Base-by-base conservation (phyloP, 352 stramenopile species). In the Globisporangium rhizosaccharum region DNA sequence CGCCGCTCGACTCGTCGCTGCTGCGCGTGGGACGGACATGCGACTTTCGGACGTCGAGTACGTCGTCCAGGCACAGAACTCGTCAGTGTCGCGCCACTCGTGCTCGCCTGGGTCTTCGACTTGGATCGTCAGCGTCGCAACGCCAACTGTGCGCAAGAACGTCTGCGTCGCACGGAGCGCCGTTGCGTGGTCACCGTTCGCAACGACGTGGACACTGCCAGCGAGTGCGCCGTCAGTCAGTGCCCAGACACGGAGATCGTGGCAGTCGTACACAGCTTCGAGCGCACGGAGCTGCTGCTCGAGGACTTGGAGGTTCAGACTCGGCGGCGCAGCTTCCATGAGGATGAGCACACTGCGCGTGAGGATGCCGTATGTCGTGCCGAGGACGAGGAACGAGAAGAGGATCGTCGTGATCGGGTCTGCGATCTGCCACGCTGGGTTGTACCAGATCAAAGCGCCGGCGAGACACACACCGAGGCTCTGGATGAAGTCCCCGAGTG, bases 161-260 rank as follows among this genome's bases (percentile, higher is more conserved):
- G 63, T 63, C 63, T 92, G 79, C 11, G 78, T 82, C 53, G 75
- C 74, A 36, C 68, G 65, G 49, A 88, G 78, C 30, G 82, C 79
- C 2, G 55, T n/a, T 25, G 68, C 61, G 44, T 72, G 56, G 26
- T 88, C 78, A 9, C 76, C 79, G 49, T 88, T 87, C 17, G 79
- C 70, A 36, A 88, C 51, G 53, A 92, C 75, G 51, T 99, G 97
- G n/a, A 98, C 92, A 55, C 89, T 97, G 20, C 98, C 75, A 6
- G 88, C 82, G 20, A 81, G 83, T 39, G 88, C 60, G 4, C 93
- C 90, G 42, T 98, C 82, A 0, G 91, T 97, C 52, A 99, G 85
- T 45, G 80, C 92, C 97, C 97, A 99, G 49, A 99, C 88, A 70
- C 98, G 96, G n/a, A 99, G 71, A 68, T 99, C 94, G 73, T 99